These are phyloP conservation scores for Apostasia ramifera DNA, from an alignment of 106 monocot genomes.

Conservation along the genomic window DNA sequence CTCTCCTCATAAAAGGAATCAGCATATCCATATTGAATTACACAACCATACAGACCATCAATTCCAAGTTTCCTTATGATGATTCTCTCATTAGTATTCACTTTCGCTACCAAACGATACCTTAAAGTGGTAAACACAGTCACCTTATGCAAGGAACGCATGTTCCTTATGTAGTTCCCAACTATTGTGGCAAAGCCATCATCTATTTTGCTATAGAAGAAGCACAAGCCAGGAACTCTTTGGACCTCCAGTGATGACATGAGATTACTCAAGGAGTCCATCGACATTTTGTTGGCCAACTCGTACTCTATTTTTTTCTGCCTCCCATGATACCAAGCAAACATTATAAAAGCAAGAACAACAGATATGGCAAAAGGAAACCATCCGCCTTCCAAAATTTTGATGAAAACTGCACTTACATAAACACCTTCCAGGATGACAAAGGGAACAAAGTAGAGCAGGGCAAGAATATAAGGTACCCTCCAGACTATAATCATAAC, in stretches of 20 bases:
- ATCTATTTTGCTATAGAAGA: conserved; percentile 72
- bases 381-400: conserved; percentile 73
- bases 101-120: conserved; percentile 48
- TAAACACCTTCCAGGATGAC: conserved; percentile 57
- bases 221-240: conserved; percentile 59
- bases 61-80: conserved; percentile 32
- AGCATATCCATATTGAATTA: conserved; percentile 60
- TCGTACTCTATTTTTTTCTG: conserved; percentile 56
- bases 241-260: conserved; percentile 25
- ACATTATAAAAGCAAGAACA: conserved; percentile 58
- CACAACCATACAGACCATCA: conserved; percentile 45
- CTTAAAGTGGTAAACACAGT: conserved; percentile 50
- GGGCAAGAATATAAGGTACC: conserved; percentile 26
- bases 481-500: conserved; percentile 81
- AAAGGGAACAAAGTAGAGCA: conserved; percentile 40
- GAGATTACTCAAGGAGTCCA: conserved; percentile 28
- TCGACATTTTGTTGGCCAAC: conserved; percentile 34
- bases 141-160: conserved; percentile 43
- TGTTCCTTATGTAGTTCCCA: conserved; percentile 51
- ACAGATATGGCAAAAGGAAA: conserved; percentile 63
- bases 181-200: conserved; percentile 59
- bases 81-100: conserved; percentile 34
- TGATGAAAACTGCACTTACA: conserved; percentile 51
- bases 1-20: conserved; percentile 28
- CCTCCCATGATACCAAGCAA: conserved; percentile 73